A percentile compares a stretch with the other conserved stretches of the same genome.
phyloP scores from a whole-genome alignment of 805 yeast genomes.

The Hanseniaspora singularis region DNA sequence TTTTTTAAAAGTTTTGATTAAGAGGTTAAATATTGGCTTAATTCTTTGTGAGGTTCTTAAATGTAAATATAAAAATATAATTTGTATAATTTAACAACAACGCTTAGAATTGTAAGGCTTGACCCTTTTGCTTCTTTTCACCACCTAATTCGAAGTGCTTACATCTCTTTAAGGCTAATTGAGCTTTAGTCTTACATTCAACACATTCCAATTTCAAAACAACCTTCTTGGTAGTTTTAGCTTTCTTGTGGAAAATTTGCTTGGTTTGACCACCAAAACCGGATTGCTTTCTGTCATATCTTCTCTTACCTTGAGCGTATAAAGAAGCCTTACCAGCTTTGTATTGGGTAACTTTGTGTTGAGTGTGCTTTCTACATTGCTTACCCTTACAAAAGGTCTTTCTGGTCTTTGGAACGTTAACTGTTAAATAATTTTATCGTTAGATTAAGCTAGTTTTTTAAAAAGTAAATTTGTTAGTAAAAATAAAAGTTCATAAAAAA shows the following conservation, averaged over 20 bases:
- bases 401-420: conserved; percentile 99
- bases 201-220: conserved; percentile 99
- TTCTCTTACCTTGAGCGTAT: conserved; percentile 99
- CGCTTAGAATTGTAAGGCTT: conserved; percentile 95
- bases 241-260: conserved; percentile 99
- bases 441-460: background rate
- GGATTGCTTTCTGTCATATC: conserved; percentile 99
- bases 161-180: conserved; percentile 97
- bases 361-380: conserved; percentile 98
- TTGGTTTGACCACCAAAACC: conserved; percentile 99
- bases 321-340: conserved; percentile 99
- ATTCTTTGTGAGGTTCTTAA: background rate
- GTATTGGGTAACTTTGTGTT: conserved; percentile 99
- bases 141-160: conserved; percentile 99
- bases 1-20: background rate
- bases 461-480: conserved; percentile 3
- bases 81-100: background rate
- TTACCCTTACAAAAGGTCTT: conserved; percentile 99
- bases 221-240: conserved; percentile 99
- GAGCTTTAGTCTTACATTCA: conserved; percentile 96
- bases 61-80: background rate
- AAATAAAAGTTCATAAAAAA: background rate
- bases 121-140: conserved; percentile 99
- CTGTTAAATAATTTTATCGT: conserved; percentile 34
- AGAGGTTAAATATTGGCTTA: no score